These are phyloP conservation scores for Caloboletus inedulis DNA, from an alignment of 1,284 basidiomycete genomes.

Conservation along the genomic window DNA sequence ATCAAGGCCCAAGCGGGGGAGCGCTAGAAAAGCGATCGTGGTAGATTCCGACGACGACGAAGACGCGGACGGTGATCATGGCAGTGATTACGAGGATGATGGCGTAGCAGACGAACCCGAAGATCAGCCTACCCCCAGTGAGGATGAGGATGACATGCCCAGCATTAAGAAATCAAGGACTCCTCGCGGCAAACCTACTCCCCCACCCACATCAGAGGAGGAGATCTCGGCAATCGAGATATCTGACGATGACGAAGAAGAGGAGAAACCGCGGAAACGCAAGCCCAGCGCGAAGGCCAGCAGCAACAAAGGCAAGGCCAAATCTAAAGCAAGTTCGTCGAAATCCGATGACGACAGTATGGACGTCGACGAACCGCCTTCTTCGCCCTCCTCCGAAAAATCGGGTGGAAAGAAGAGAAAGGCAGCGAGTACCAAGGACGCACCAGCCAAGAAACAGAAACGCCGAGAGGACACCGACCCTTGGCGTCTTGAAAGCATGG, in stretches of 20 bases:
- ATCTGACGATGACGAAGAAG: conserved; percentile 36
- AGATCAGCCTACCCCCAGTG: conserved; percentile 19
- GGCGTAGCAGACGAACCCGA: conserved; percentile 14
- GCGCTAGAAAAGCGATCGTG: conserved; percentile 38
- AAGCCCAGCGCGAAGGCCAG: conserved; percentile 33
- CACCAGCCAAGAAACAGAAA: conserved; percentile 61
- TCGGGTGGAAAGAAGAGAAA: conserved; percentile 53
- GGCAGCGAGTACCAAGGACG: conserved; percentile 41
- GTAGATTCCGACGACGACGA: conserved; percentile 49
- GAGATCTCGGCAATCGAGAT: conserved; percentile 19
- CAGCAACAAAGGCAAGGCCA: conserved; percentile 25
- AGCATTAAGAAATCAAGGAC: conserved; percentile 21
- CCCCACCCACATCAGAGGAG: conserved; percentile 32
- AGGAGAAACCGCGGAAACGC: conserved; percentile 26
- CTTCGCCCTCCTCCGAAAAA: conserved; percentile 36
- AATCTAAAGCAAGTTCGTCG: conserved; percentile 25
- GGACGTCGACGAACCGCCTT: conserved; percentile 53
- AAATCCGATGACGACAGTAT: conserved; percentile 41
- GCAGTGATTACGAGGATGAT: conserved; percentile 25
- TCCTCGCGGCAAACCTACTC: conserved; percentile 26
- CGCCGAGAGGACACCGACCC: conserved; percentile 68
- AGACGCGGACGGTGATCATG: conserved; percentile 20
- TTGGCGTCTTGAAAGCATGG: conserved; percentile 69
- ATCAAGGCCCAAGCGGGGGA: conserved; percentile 34
- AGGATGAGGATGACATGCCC: conserved; percentile 27